phyloP scores from a whole-genome alignment of 352 stramenopile genomes.

The Phytophthora pinifolia region DNA sequence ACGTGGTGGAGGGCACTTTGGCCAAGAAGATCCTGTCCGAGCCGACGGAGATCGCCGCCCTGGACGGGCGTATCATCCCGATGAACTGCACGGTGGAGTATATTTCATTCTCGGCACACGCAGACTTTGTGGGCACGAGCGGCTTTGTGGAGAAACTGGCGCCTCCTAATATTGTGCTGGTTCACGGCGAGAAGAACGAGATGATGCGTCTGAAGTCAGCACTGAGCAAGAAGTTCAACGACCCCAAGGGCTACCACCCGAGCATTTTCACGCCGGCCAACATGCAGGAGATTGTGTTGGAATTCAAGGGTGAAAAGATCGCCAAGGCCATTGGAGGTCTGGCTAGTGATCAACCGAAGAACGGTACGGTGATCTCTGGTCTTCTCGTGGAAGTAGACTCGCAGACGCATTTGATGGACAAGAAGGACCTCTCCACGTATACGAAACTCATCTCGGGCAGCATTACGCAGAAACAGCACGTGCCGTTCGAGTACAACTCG shows the following conservation, averaged over 20 bases:
- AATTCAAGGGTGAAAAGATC: constrained; percentile 90
- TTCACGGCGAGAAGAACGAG: constrained; percentile 98
- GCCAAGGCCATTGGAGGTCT: constrained; percentile 83
- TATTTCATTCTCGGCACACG: constrained; percentile 98
- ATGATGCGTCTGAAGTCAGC: constrained; percentile 96
- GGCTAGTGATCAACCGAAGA: constrained; percentile 71
- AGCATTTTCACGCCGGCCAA: constrained; percentile 86
- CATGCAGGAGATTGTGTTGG: constrained; percentile 86
- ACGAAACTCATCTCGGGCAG: constrained; percentile 80
- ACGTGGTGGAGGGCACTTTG: constrained; percentile 98
- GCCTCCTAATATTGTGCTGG: constrained; percentile 94
- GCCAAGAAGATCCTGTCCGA: constrained; percentile 97
- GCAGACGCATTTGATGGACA: constrained; percentile 83
- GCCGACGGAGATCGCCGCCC: constrained; percentile 94
- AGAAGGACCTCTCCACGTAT: constrained; percentile 84
- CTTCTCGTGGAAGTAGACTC: constrained; percentile 86
- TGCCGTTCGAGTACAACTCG: constrained; percentile 78
- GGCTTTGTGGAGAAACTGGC: constrained; percentile 95
- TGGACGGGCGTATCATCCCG: constrained; percentile 93
- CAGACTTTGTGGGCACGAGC: constrained; percentile 96
- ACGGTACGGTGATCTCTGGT: constrained; percentile 79
- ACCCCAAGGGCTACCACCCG: constrained; percentile 80
- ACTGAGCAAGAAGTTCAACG: constrained; percentile 90
- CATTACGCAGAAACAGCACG: constrained; percentile 86
- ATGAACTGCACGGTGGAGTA: constrained; percentile 97